Evolutionary conservation across 495 filamentous ascomycete genomes (phyloP).

Genomic region (Parachaetomium inaequale): DNA sequence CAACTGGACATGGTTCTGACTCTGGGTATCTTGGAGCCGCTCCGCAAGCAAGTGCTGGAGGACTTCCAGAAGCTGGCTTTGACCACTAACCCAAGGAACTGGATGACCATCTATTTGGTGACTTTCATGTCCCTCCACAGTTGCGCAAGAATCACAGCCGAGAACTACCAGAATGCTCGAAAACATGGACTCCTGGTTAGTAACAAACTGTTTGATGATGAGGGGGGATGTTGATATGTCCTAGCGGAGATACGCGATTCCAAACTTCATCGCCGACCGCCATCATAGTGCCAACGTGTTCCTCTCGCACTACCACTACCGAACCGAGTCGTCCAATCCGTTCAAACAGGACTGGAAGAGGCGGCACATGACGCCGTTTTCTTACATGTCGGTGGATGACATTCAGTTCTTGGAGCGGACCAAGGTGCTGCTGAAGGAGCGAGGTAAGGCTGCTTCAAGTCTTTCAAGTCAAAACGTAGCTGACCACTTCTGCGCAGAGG

Average conservation of each 20-base stretch:
- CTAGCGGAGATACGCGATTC: slow-evolving; percentile 19
- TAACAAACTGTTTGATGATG: neutral
- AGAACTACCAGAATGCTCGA: slow-evolving; percentile 36
- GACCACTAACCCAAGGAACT: slow-evolving; percentile 32
- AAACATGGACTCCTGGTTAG: slow-evolving; percentile 21
- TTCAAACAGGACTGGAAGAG: slow-evolving; percentile 32
- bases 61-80: slow-evolving; percentile 37
- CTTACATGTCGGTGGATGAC: slow-evolving; percentile 15
- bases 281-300: slow-evolving; percentile 38
- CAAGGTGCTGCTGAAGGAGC: slow-evolving; percentile 9
- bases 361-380: slow-evolving; percentile 13
- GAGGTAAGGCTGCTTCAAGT: neutral
- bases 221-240: neutral
- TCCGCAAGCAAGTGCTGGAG: slow-evolving; percentile 37
- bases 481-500: neutral
- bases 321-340: slow-evolving; percentile 34
- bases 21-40: slow-evolving; percentile 31
- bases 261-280: slow-evolving; percentile 23
- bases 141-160: slow-evolving; percentile 33
- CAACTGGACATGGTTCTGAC: slow-evolving; percentile 40
- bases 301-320: slow-evolving; percentile 38
- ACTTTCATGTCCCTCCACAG: slow-evolving; percentile 42
- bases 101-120: slow-evolving; percentile 39
- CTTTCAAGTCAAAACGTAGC: neutral
- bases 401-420: slow-evolving; percentile 18